Base-by-base conservation (phyloP, 2,329 filamentous ascomycete species). In the Colletotrichum tamarilloi region DNA sequence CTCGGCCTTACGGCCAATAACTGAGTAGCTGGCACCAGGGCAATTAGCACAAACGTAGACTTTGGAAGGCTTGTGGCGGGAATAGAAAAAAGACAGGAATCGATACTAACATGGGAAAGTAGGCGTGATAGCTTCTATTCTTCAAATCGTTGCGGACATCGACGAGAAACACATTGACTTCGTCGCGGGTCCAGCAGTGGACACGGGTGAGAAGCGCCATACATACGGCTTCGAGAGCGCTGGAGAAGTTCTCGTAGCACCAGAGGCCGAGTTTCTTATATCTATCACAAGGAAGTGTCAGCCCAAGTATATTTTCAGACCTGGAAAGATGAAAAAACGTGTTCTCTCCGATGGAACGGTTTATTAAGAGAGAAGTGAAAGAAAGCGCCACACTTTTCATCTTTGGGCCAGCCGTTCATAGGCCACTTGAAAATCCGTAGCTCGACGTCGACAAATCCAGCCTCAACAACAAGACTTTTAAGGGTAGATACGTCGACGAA, bases 301-400 rank as follows among this genome's bases (percentile, higher is more conserved):
- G 7, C 4, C 0, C 1, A 22, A 49, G 42, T 49, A 8, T 9
- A 3, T 19, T 0, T 8, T 2, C 8, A 1, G 42, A 8, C 19
- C 19, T 46, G 42, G 3, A 1, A 4, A 22, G 24, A n/a, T 8
- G 19, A 22, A 3, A 6, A 42, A 42, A 7, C 16, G 6, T 16
- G 38, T 49, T 9, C 2, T 3, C 1, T 8, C 0, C 19, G 3
- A n/a, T n/a, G 7, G 16, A 9, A 49, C 1, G 3, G 42, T 3
- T 19, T 4, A 3, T 8, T 2, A 0, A 3, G 19, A 9, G 42
- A 7, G 0, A 49, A 7, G 5, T 1, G 42, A 8, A 11, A 49
- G 6, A 46, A 46, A 19, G 7, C 4, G 4, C 3, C 2, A 5
- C 5, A 49, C 42, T 11, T 49, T 8, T 22, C 19, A 22, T 49